Conservation (phyloP, 352 stramenopile genomes). For the Plasmopara halstedii region DNA sequence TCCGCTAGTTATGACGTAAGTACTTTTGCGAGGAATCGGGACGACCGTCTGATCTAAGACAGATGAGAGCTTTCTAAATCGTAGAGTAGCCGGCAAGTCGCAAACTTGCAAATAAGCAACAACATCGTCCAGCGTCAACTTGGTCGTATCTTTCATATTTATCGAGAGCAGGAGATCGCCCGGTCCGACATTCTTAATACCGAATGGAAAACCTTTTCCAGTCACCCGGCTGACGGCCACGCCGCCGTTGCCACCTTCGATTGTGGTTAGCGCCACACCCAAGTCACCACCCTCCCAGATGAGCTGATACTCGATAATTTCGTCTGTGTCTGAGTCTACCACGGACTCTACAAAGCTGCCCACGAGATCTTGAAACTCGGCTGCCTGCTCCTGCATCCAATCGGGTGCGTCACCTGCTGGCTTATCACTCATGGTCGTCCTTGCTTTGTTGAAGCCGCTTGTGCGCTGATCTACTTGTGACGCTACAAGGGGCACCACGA, state of each 20-base stretch:
- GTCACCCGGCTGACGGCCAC: constrained; percentile 78
- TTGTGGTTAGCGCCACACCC: constrained; percentile 72
- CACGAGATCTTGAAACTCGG: constrained; percentile 77
- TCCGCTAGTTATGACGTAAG: constrained; percentile 59
- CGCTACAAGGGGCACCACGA: constrained; percentile 8
- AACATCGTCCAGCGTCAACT: constrained; percentile 72
- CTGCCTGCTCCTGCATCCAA: constrained; percentile 84
- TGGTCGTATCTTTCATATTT: constrained; percentile 76
- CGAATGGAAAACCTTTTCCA: constrained; percentile 81
- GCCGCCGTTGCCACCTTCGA: constrained; percentile 44
- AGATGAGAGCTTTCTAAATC: constrained; percentile 78
- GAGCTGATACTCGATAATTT: constrained; percentile 84
- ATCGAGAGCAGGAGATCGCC: constrained; percentile 78
- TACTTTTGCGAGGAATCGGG: constrained; percentile 44
- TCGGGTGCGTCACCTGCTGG: constrained; percentile 16
- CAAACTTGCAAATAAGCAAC: constrained; percentile 78
- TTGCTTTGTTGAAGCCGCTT: constrained; percentile 12
- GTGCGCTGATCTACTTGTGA: constrained; percentile 22
- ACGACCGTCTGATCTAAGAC: constrained; percentile 34
- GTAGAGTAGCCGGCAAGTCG: constrained; percentile 74
- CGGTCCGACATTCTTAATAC: constrained; percentile 82
- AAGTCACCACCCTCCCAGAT: constrained; percentile 85
- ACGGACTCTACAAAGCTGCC: constrained; percentile 82
- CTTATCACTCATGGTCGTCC: constrained; percentile 26
- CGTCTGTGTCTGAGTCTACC: constrained; percentile 72